phyloP scores from a whole-genome alignment of 192 early-diverging fungal genomes.

The Backusella macrospora region DNA sequence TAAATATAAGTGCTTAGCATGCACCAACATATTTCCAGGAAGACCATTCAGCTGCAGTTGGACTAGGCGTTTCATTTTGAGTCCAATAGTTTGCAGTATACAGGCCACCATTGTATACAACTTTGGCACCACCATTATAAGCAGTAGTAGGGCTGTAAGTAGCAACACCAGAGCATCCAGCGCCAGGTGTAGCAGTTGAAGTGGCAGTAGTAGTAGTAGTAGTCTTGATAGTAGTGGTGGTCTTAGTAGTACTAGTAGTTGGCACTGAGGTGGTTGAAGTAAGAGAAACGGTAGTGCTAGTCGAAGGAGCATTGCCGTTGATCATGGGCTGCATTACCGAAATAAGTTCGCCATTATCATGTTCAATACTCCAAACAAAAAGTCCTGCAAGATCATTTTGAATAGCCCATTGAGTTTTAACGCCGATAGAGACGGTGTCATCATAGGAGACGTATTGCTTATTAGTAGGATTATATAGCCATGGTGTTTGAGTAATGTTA shows the following conservation, averaged over 20 bases:
- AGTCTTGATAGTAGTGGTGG: not conserved
- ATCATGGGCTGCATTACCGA: slow-evolving; percentile 22
- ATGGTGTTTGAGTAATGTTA: slow-evolving; percentile 62
- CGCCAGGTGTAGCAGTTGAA: not conserved
- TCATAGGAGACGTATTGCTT: slow-evolving; percentile 72
- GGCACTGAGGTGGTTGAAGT: not conserved
- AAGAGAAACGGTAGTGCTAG: slow-evolving; percentile 32
- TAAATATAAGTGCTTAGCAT: not conserved
- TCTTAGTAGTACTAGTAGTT: slow-evolving; percentile 20
- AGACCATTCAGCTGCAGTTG: not conserved
- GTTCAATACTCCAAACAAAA: slow-evolving; percentile 69
- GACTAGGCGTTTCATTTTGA: slow-evolving; percentile 39
- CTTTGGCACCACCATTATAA: slow-evolving; percentile 43
- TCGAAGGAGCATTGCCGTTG: slow-evolving; percentile 19
- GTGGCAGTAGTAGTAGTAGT: slow-evolving; percentile 5
- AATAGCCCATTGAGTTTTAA: slow-evolving; percentile 61
- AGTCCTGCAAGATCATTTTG: slow-evolving; percentile 58
- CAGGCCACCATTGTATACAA: slow-evolving; percentile 43
- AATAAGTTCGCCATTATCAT: slow-evolving; percentile 70
- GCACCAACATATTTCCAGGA: slow-evolving; percentile 8
- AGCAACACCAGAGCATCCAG: slow-evolving; percentile 30
- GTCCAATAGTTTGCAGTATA: slow-evolving; percentile 52
- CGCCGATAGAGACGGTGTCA: slow-evolving; percentile 58
- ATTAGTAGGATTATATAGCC: slow-evolving; percentile 66
- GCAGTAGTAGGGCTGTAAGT: slow-evolving; percentile 33